Evolutionary conservation across 306 rosid species (phyloP), one percentile per base, ranked within the genome.

Genomic region (Vigna nakashimae): DNA sequence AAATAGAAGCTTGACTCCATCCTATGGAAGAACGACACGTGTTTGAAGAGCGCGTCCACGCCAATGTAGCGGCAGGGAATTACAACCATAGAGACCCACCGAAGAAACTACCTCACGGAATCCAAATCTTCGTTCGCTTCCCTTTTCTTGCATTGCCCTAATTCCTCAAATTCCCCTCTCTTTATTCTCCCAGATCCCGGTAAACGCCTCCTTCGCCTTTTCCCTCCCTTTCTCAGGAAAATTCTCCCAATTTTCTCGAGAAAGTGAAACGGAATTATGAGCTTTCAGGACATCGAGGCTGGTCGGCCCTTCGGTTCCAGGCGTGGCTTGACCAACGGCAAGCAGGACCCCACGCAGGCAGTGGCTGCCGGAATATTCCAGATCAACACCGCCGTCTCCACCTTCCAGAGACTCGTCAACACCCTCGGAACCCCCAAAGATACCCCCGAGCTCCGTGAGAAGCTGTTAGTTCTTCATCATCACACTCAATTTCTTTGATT

Each of bases 381-480:
- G 97, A 95, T 95, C 91, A 95, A 90, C 77, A 95, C 98, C 32
- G 97, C 98, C 34, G 98, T 95, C 1, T 88, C 96, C 43, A 91
- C 98, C 26, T 95, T 95, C 71, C 98, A 95, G 91, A 86, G 98
- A 69, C 98, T 89, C 49, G 98, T 95, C 74, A 95, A 95, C 84
- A 95, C 98, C 82, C 88, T 95, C 56, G 98, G 98, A 26, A 95
- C 98, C 65, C 98, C 98, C 0, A 95, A 95, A 69, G 98, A 95
- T 73, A 95, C 98, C 38, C 93, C 92, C 13, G 98, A 92, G 74
- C 92, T 95, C 36, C 98, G 98, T 13, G 98, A 95, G 42, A 95
- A 95, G 90, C 93, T 95, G 98, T 95, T 74, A 88, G 98, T 80
- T 80, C 36, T 48, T 45, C 22, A 2, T 58, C 14, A 4, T 17